Base-by-base conservation (phyloP, 108 stramenopile genomes). In the Discostella stelligeroides region DNA sequence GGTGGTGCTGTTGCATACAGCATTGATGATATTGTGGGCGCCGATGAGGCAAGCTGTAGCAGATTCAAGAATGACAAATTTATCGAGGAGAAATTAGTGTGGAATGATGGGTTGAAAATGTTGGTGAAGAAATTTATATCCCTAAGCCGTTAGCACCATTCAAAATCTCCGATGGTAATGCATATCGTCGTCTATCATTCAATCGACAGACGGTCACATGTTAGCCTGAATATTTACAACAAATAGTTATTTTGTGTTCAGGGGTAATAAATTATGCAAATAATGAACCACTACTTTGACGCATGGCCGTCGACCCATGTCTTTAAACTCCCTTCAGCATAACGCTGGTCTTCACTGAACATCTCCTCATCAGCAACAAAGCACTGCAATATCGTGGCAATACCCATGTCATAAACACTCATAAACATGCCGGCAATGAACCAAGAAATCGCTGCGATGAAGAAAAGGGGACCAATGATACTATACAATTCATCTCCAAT, bases 361-460 rank as follows among this genome's bases (percentile, higher is more conserved):
- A 93, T 91, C 77, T 95, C 93, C 68, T 97, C 94, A 67, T 97
- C 96, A 12, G 91, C 91, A 42, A 95, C 75, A 60, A 92, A 94
- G 62, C 94, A 97, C 73, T 92, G 92, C 24, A 97, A 71, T 10
- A 97, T 82, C 1, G 92, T 88, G 30, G 84, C 70, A 47, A 95
- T 97, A 28, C 69, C 79, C 85, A 95, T 94, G 62, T 86, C 92
- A 34, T 72, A 88, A 11, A 88, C 66, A 23, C 80, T 66, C 68
- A 81, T 76, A 63, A 88, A 88, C 81, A 86, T 82, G 43, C 63
- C 75, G 14, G 79, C 73, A 34, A 73, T 62, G 66, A 86, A 84
- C 66, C 79, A 92, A 9, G 87, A 63, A 50, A 84, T 70, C 14
- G 83, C 21, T 24, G 91, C 91, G 25, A 92, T 84, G 30, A 94